These are phyloP conservation scores for Scedosporium aurantiacum DNA, from an alignment of 2,329 filamentous ascomycete genomes.

Conservation along the genomic window DNA sequence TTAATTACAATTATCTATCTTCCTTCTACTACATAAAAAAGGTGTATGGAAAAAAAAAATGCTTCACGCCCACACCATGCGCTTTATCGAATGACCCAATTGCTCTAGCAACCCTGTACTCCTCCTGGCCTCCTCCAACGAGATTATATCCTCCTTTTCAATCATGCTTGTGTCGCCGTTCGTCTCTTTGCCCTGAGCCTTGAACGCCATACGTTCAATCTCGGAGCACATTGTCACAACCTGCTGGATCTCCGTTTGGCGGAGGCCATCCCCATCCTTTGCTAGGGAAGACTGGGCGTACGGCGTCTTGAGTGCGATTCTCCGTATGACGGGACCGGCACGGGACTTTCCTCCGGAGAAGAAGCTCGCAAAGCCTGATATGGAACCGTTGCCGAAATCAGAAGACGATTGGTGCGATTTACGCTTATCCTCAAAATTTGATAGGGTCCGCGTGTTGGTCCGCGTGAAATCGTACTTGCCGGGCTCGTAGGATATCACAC, in stretches of 20 bases:
- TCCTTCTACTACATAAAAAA: background rate
- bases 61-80: constrained; percentile 67
- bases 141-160: constrained; percentile 63
- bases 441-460: constrained; percentile 77
- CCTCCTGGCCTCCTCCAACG: constrained; percentile 71
- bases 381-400: background rate
- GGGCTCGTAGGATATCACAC: constrained; percentile 68
- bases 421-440: constrained; percentile 27
- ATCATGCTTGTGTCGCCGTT: constrained; percentile 37
- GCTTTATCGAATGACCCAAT: constrained; percentile 82
- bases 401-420: constrained; percentile 9
- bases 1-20: constrained; percentile 1
- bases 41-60: constrained; percentile 2
- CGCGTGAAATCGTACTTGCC: constrained; percentile 61
- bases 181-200: constrained; percentile 26
- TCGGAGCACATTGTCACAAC: constrained; percentile 60
- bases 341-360: constrained; percentile 12
- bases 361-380: constrained; percentile 1
- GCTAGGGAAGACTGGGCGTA: constrained; percentile 42
- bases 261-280: constrained; percentile 36
- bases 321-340: constrained; percentile 22
- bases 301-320: constrained; percentile 44
- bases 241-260: constrained; percentile 43
- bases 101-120: constrained; percentile 81
- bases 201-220: constrained; percentile 56